Conservation (phyloP, 495 filamentous ascomycete genomes). For the Neohortaea acidophila region DNA sequence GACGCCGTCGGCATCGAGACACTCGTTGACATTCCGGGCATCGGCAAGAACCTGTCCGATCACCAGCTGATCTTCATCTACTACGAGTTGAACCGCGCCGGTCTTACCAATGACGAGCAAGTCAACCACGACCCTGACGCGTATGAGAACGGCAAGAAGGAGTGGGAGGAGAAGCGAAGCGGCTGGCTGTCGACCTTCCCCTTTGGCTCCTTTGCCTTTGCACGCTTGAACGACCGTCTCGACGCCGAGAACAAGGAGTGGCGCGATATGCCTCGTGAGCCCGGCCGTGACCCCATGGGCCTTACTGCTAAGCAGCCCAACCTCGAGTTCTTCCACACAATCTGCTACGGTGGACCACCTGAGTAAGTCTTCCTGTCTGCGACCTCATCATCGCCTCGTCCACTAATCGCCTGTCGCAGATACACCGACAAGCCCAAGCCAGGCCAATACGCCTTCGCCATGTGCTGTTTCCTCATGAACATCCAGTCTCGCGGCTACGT, state of each 20-base stretch:
- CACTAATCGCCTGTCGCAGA: no score
- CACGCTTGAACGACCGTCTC: slow-evolving; percentile 36
- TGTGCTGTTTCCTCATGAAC: no score
- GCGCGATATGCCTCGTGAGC: slow-evolving; percentile 27
- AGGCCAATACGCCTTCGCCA: no score
- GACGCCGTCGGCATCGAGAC: slow-evolving; percentile 9
- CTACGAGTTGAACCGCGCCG: slow-evolving; percentile 34
- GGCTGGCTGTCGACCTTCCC: slow-evolving; percentile 38
- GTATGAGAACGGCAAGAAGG: slow-evolving; percentile 26
- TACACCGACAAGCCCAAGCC: no score
- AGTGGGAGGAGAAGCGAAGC: slow-evolving; percentile 35
- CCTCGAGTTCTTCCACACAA: slow-evolving; percentile 38
- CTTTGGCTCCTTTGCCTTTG: slow-evolving; percentile 40
- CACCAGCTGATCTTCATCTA: slow-evolving; percentile 27
- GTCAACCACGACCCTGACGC: slow-evolving; percentile 31
- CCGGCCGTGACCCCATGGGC: slow-evolving; percentile 39
- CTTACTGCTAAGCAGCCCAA: slow-evolving; percentile 35
- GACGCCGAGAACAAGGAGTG: slow-evolving; percentile 29
- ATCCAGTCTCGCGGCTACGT: no score
- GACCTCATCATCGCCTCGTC: no score
- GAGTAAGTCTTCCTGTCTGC: no score
- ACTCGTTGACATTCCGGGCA: slow-evolving; percentile 9
- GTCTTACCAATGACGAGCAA: slow-evolving; percentile 30
- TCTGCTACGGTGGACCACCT: slow-evolving; percentile 39
- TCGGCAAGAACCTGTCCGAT: slow-evolving; percentile 16